Evolutionary conservation across 2,329 filamentous ascomycete genomes (phyloP), one percentile per base, ranked within the genome.

Genomic region (Emergomyces africanus): DNA sequence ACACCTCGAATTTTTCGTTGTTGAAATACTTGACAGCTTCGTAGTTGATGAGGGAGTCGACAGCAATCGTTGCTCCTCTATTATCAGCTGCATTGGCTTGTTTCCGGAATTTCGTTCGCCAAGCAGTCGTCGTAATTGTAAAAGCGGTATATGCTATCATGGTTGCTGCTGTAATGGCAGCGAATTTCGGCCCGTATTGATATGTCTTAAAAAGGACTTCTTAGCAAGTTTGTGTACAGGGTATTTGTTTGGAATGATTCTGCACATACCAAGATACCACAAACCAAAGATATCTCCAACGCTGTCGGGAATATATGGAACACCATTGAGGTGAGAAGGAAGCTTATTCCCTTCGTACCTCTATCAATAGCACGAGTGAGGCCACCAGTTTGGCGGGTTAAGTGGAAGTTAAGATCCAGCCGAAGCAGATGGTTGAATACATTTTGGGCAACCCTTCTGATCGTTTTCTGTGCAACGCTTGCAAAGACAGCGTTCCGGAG

Each of bases 11-110:
- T 64, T 88, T 89, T 70, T 99, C 95, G 69, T 99, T 99, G 78
- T 99, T 99, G 77, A 97, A 99, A 77, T 97, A 96, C 75, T 99
- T 99, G 70, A 99, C 94, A 15, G 95, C 92, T 74, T 99, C 94
- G 69, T 96, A 99, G 76, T 99, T 99, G 78, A 99, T 96, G 56
- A 99, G 78, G 0, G 91, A 96, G 75, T 99, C 94, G 1, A 97
- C 91, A 0, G 92, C 92, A 8, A 97, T 90, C 0, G 92, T 97
- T 0, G 92, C 95, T 0, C 90, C 94, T 70, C 86, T 89, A 74
- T 97, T 99, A 67, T 99, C 95, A 0, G 94, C 95, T 5, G 90
- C 90, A 71, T 99, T 99, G 44, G 94, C 90, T 73, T 95, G 89
- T 67, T 92, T 88, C 53, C 95, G 83, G 72, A 99, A 99, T 72